Evolutionary conservation across 2,329 filamentous ascomycete species (phyloP), one percentile per base, ranked within the genome.

Genomic region (Hymenoscyphus fructigenus): DNA sequence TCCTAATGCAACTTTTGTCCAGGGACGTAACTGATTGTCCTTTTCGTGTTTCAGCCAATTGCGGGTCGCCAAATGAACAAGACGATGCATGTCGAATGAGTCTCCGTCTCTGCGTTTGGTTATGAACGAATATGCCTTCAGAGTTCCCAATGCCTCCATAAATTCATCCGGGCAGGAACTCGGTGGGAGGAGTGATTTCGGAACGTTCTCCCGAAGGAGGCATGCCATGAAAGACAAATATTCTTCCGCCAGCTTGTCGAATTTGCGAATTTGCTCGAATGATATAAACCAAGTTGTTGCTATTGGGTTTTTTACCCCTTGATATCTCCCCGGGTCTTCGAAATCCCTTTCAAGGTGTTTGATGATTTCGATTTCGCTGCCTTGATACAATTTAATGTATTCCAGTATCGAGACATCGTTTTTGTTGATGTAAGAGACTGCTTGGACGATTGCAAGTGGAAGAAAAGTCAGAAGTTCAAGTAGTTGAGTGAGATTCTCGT

Each of bases 201-300:
- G 53, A 3, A 64, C 58, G 10, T 68, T 62, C 29, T 68, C 61
- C 41, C 12, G n/a, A 12, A 28, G 23, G 1, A 67, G 47, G 20
- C 64, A 62, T 64, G 69, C 67, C 28, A 70, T 58, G n/a, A 57
- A 68, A 34, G 67, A 61, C 4, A 70, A 59, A 38, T 50, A 6
- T 4, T 66, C 20, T 6, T 64, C 61, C 20, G 65, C 60, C 3
- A 10, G n/a, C 3, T 57, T 60, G 6, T 57, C 14, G 15, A 57
- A 26, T 34, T 67, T 65, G 2, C 65, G 63, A 55, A 82, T 78
- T 17, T 79, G 64, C 10, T 75, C 65, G 57, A 77, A 76, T 0
- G 73, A 73, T 5, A 75, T 68, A 28, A 77, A 73, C 76, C 73
- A 79, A 1, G 76, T 78, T 0, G 66, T 63, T 0, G 77, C 69